Conservation (phyloP, 2,329 filamentous ascomycete genomes). For the Penicillium glabrum region DNA sequence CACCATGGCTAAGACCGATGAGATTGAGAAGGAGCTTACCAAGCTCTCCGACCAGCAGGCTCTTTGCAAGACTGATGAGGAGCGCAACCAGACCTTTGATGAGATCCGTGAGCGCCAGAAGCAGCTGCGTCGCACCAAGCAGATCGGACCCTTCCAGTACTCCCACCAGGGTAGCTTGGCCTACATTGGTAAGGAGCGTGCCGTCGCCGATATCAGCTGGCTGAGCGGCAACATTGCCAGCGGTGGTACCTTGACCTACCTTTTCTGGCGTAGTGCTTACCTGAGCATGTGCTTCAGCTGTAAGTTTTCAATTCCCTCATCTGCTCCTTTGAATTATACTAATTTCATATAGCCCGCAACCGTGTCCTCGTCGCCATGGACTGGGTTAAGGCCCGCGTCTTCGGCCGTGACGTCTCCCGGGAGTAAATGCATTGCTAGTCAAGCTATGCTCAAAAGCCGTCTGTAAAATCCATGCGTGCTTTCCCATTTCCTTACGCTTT, state of each 20-base stretch:
- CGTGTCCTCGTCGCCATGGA: slow-evolving; percentile 88
- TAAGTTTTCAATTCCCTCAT: slow-evolving; percentile 54
- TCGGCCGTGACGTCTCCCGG: slow-evolving; percentile 80
- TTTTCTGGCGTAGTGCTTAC: slow-evolving; percentile 98
- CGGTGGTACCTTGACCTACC: slow-evolving; percentile 89
- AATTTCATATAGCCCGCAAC: slow-evolving; percentile 69
- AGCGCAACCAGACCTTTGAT: slow-evolving; percentile 59
- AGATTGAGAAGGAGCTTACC: slow-evolving; percentile 73
- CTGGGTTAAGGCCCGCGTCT: slow-evolving; percentile 96
- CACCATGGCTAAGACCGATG: slow-evolving; percentile 94
- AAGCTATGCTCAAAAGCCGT: slow-evolving; percentile 1
- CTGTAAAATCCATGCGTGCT: slow-evolving; percentile 7
- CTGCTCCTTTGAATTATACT: background rate
- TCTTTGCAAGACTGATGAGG: slow-evolving; percentile 64
- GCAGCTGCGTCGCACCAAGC: slow-evolving; percentile 83
- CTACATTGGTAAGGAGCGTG: slow-evolving; percentile 97
- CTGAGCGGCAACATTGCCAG: slow-evolving; percentile 94
- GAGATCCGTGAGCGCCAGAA: slow-evolving; percentile 87
- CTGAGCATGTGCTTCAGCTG: slow-evolving; percentile 99
- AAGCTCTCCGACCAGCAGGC: slow-evolving; percentile 65
- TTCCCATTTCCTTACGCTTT: slow-evolving; percentile 11
- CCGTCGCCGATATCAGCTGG: slow-evolving; percentile 96
- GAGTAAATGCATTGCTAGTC: slow-evolving; percentile 36
- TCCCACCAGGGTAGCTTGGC: slow-evolving; percentile 95
- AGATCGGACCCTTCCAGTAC: slow-evolving; percentile 97